Evolutionary conservation across 1,139 yeast genomes (phyloP).

Genomic region (Starmera stellimalicola): DNA sequence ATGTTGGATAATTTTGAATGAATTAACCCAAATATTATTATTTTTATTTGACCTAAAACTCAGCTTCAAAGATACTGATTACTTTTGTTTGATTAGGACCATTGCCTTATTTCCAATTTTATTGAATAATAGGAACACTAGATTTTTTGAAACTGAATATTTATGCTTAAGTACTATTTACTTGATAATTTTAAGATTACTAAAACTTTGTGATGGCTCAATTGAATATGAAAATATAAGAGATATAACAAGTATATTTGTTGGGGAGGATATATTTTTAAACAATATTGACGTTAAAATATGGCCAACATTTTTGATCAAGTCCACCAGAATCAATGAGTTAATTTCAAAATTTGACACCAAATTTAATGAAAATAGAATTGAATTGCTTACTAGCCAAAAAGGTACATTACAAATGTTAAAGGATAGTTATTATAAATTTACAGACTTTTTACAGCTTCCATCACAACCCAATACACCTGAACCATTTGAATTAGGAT

Average conservation of each 20-base stretch:
- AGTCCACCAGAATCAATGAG: not conserved
- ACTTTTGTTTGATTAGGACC: slow-evolving; percentile 10
- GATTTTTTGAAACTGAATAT: not conserved
- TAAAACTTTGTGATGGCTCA: slow-evolving; percentile 10
- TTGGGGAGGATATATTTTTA: slow-evolving; percentile 7
- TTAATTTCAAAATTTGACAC: not conserved
- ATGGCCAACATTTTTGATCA: not conserved
- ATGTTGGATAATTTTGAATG: slow-evolving; percentile 12
- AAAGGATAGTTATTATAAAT: not conserved
- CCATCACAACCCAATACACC: no score
- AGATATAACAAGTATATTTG: slow-evolving; percentile 6
- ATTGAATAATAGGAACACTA: slow-evolving; percentile 8
- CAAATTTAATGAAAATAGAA: no score
- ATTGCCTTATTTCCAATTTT: slow-evolving; percentile 9
- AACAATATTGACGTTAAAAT: slow-evolving; percentile 4
- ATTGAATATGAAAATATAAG: slow-evolving; percentile 8
- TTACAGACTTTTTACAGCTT: not conserved
- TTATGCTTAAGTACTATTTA: slow-evolving; percentile 9
- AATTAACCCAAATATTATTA: slow-evolving; percentile 5
- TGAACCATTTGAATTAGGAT: no score
- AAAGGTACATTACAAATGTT: no score
- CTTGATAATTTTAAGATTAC: slow-evolving; percentile 4
- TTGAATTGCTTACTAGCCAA: no score
- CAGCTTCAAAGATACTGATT: slow-evolving; percentile 10
- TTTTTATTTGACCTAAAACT: slow-evolving; percentile 5